Evolutionary conservation across 306 rosid species (phyloP).

Genomic region (Macrotyloma uniflorum): DNA sequence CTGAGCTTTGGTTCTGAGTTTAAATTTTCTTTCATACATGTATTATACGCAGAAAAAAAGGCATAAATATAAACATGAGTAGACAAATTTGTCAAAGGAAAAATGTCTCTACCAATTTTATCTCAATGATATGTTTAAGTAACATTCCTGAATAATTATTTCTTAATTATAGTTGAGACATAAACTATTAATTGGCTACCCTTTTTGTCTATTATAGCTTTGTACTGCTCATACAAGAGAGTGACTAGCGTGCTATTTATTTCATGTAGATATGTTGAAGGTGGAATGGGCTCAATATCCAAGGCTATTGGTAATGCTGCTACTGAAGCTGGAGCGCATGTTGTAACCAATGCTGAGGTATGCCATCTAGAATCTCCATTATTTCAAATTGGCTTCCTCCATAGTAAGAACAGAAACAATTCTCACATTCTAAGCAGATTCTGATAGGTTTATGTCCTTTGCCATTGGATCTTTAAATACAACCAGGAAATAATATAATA

Average conservation of each 20-base stretch:
- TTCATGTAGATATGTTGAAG: slow-evolving; percentile 82
- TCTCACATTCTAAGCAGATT: slow-evolving; percentile 24
- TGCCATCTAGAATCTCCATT: slow-evolving; percentile 36
- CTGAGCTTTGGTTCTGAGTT: background rate
- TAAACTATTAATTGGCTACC: slow-evolving; percentile 4
- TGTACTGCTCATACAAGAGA: slow-evolving; percentile 11
- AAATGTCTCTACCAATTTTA: background rate
- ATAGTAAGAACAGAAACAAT: background rate
- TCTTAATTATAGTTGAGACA: slow-evolving; percentile 22
- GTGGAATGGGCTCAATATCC: slow-evolving; percentile 99
- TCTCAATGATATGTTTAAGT: slow-evolving; percentile 11
- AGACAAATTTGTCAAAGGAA: background rate
- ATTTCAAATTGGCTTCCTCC: slow-evolving; percentile 4
- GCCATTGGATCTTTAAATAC: background rate
- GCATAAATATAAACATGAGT: background rate
- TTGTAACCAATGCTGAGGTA: slow-evolving; percentile 84
- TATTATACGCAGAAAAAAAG: background rate
- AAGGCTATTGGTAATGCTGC: slow-evolving; percentile 81
- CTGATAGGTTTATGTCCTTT: background rate
- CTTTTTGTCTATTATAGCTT: slow-evolving; percentile 13
- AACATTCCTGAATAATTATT: slow-evolving; percentile 8
- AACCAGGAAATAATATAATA: no score
- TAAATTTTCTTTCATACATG: background rate
- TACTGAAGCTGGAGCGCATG: slow-evolving; percentile 74
- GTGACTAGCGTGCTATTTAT: slow-evolving; percentile 24